A percentile compares a stretch with the other conserved stretches of the same genome.
Evolutionary conservation across 768 basidiomycete genomes (phyloP).

Genomic region (Phanerochaete carnosa): DNA sequence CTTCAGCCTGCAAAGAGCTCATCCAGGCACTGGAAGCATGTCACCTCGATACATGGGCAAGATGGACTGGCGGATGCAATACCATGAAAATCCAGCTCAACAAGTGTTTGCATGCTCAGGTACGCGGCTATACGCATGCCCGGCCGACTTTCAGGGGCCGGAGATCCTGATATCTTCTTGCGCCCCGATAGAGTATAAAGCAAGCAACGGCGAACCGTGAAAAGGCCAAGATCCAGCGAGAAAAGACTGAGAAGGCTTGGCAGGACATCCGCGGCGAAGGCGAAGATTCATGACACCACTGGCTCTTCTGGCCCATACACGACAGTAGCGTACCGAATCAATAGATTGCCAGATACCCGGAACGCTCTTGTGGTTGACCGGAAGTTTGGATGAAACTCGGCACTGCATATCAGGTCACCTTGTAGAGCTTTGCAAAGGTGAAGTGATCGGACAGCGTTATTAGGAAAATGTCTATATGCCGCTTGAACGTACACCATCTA

Average conservation of each 20-base stretch:
- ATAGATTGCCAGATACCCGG: background rate
- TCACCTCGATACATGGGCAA: slow-evolving; percentile 60
- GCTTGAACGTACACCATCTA: background rate
- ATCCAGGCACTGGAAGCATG: slow-evolving; percentile 75
- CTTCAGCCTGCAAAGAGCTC: slow-evolving; percentile 68
- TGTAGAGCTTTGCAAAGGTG: background rate
- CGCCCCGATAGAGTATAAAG: slow-evolving; percentile 20
- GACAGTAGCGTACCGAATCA: background rate
- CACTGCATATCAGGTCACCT: background rate
- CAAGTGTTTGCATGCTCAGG: slow-evolving; percentile 69
- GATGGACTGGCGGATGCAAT: slow-evolving; percentile 71
- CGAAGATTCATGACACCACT: background rate
- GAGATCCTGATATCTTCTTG: background rate
- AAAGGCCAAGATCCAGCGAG: slow-evolving; percentile 51
- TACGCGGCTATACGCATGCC: slow-evolving; percentile 27
- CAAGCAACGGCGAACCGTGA: slow-evolving; percentile 61
- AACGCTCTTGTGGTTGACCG: background rate
- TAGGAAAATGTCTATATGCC: background rate
- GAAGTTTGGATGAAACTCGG: background rate
- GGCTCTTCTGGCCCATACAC: background rate
- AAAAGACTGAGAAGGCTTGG: slow-evolving; percentile 53
- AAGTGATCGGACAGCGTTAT: background rate
- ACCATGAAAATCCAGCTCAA: slow-evolving; percentile 64
- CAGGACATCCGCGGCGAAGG: slow-evolving; percentile 53
- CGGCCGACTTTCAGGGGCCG: background rate